Base-by-base conservation (phyloP, 1,284 basidiomycete species). In the Naganishia sp. region DNA sequence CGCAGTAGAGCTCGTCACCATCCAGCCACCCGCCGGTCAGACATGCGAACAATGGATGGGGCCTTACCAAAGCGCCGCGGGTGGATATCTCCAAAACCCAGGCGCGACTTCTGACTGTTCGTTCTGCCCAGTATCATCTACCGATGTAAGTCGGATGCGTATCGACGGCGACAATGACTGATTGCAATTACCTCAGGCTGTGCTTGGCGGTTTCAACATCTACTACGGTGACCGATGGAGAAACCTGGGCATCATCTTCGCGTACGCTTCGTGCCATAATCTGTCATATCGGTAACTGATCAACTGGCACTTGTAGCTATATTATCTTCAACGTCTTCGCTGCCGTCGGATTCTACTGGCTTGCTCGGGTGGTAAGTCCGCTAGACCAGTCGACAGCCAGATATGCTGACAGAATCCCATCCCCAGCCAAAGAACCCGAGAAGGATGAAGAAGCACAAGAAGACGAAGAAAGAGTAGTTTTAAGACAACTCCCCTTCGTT, bases 241-340 rank as follows among this genome's bases (percentile, higher is more conserved):
- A 15, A 79, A 89, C 75, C 82, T 86, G 55, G 87, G 86, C 1
- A 76, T 90, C 55, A 78, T 90, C 68, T 83, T 83, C 73, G 86
- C 46, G 59, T 61, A 36, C 43, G 59, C 43, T 18, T 13, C 21
- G 23, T 39, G 36, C 13, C 36, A 7, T 13, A 10, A 13, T 39
- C 36, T 13, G 13, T 9, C 36, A 10, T 39, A 39, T 7, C 3
- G 2, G 28, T 7, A 13, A 18, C 10, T 18, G 3, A 43, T 23
- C 39, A 23, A 25, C 6, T 25, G 2, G 31, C 28, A 25, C 23
- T 39, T 39, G n/a, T 16, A 61, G 79, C 0, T 90, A 85, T 78
- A 83, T 88, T 69, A 71, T 80, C 18, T 85, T 89, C 78, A 90
- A 90, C 69, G 64, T 75, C 42, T 49, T 72, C 49, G 76, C 70